phyloP scores from a whole-genome alignment of 139 green algal species.

The Tetradesmus lagerheimii region DNA sequence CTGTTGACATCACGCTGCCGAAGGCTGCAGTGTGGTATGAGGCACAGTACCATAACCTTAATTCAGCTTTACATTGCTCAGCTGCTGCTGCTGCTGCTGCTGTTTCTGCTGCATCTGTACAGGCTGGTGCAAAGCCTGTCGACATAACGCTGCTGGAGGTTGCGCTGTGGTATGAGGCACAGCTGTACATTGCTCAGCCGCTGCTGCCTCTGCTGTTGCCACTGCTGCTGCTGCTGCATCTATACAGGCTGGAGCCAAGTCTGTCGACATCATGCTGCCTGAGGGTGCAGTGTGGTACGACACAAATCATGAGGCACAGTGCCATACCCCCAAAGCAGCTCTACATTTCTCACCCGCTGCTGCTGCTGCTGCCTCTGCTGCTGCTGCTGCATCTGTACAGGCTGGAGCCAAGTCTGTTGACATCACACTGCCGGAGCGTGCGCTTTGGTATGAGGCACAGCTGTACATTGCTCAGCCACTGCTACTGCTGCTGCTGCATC shows the following conservation, averaged over 20 bases:
- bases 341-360: background rate
- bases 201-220: background rate
- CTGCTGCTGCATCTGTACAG: background rate
- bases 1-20: constrained; percentile 56
- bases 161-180: constrained; percentile 63
- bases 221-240: background rate
- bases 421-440: constrained; percentile 58
- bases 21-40: constrained; percentile 64
- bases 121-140: constrained; percentile 37
- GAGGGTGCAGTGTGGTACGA: too few species aligned
- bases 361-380: background rate
- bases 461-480: background rate
- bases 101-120: background rate
- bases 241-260: too few species aligned
- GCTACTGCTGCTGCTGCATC: background rate
- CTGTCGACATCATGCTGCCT: too few species aligned
- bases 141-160: constrained; percentile 54
- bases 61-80: background rate
- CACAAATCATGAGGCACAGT: too few species aligned
- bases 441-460: constrained; percentile 70
- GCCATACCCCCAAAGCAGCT: too few species aligned
- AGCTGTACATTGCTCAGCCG: background rate
- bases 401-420: constrained; percentile 32
- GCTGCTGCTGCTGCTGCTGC: background rate
- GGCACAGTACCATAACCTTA: too few species aligned